Percentiles rank a stretch among this genome's conserved stretches.
phyloP scores from a whole-genome alignment of 345 rosid species.

The Rhodamnia rubescens region DNA sequence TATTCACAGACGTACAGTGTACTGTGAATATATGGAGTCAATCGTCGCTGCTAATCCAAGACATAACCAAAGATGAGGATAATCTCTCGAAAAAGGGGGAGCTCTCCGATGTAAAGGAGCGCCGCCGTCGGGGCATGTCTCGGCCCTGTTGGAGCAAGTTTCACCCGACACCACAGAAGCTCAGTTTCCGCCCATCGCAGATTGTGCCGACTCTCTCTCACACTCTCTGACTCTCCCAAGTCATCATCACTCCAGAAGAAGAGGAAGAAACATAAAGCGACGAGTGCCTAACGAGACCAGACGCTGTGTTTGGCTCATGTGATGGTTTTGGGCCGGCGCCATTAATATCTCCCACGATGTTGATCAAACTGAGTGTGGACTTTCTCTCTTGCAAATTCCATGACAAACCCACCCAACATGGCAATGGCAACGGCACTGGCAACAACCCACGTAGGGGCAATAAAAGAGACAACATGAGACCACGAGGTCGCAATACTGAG shows the following conservation, averaged over 20 bases:
- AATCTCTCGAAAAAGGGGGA: neutral
- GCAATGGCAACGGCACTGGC: neutral
- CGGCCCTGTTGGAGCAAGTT: neutral
- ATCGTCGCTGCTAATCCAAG: neutral
- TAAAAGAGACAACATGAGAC: neutral
- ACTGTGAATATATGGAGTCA: neutral
- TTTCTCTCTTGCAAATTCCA: neutral
- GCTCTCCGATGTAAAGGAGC: neutral
- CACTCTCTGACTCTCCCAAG: neutral
- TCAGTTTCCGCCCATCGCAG: neutral
- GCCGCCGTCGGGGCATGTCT: neutral
- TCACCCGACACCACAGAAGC: neutral
- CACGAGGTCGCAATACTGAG: neutral
- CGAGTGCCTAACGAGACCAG: neutral
- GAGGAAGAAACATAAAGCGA: neutral
- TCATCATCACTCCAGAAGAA: neutral
- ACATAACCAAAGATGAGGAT: neutral
- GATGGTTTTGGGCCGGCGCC: neutral
- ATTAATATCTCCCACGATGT: neutral
- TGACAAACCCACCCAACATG: neutral
- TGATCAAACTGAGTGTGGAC: neutral
- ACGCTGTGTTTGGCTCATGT: neutral
- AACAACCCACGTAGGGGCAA: neutral
- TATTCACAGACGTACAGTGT: neutral
- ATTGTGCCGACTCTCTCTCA: neutral